Evolutionary conservation across 371 early-diverging fungal genomes (phyloP).

Genomic region (Syncephalastrum contaminatum): DNA sequence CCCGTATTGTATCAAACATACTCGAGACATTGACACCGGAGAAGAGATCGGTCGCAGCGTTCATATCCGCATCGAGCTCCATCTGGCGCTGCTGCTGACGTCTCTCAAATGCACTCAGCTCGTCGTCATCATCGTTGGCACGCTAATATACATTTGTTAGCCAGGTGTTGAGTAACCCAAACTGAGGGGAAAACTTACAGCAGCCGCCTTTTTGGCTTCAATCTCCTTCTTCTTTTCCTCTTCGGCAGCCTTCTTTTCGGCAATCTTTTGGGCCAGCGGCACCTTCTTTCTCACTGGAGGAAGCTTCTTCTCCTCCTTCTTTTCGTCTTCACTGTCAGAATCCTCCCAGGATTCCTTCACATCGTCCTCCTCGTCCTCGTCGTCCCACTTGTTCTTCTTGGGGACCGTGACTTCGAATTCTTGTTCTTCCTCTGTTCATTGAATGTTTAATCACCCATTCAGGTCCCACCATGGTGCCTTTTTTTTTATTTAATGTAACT

Average conservation of each 20-base stretch:
- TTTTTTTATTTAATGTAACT: slow-evolving; percentile 10
- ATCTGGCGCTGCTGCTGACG: slow-evolving; percentile 66
- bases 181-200: slow-evolving; percentile 21
- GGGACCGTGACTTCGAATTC: slow-evolving; percentile 31
- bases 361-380: slow-evolving; percentile 81
- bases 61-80: slow-evolving; percentile 79
- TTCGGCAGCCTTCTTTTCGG: slow-evolving; percentile 73
- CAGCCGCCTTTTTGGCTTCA: slow-evolving; percentile 50
- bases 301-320: slow-evolving; percentile 25
- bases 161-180: not conserved
- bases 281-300: slow-evolving; percentile 69
- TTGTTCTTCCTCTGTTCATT: slow-evolving; percentile 34
- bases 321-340: slow-evolving; percentile 66
- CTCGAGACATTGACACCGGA: slow-evolving; percentile 64
- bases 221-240: slow-evolving; percentile 60
- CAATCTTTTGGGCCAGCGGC: slow-evolving; percentile 75
- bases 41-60: slow-evolving; percentile 85
- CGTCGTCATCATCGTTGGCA: slow-evolving; percentile 50
- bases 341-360: slow-evolving; percentile 78
- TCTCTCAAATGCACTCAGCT: slow-evolving; percentile 64
- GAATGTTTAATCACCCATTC: not conserved
- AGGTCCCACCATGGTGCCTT: not conserved
- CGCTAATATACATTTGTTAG: slow-evolving; percentile 1
- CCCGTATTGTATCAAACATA: slow-evolving; percentile 30
- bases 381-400: slow-evolving; percentile 74